Conservation (phyloP, 805 yeast species). For the Candida germanica region DNA sequence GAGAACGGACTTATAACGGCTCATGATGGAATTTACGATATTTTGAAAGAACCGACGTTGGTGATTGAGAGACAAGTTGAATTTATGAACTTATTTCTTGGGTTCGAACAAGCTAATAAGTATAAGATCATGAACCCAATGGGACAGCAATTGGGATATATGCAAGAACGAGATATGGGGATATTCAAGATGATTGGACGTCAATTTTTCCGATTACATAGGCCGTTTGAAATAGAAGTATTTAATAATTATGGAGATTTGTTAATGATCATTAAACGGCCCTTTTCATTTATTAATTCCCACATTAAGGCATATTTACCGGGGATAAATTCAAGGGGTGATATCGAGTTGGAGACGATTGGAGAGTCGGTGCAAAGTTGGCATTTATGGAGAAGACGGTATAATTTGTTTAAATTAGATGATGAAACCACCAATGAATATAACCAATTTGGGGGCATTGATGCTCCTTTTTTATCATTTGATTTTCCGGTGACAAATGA, state of each 20-base stretch:
- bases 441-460: constrained; percentile 82
- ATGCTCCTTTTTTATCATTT: constrained; percentile 82
- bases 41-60: constrained; percentile 76
- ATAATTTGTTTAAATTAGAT: constrained; percentile 66
- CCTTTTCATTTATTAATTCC: constrained; percentile 85
- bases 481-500: constrained; percentile 75
- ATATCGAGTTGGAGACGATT: constrained; percentile 44
- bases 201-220: constrained; percentile 78
- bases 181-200: constrained; percentile 67
- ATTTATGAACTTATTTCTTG: constrained; percentile 79
- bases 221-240: constrained; percentile 79
- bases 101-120: constrained; percentile 87
- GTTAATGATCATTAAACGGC: constrained; percentile 68
- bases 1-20: constrained; percentile 50
- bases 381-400: constrained; percentile 92
- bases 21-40: constrained; percentile 56
- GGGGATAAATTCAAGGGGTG: constrained; percentile 35
- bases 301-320: constrained; percentile 76
- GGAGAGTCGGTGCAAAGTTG: constrained; percentile 92
- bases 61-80: constrained; percentile 88
- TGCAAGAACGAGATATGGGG: constrained; percentile 80
- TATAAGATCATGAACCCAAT: constrained; percentile 69
- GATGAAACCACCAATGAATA: constrained; percentile 43
- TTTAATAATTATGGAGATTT: constrained; percentile 61
- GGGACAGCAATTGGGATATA: constrained; percentile 75